phyloP scores from a whole-genome alignment of 306 rosid species.

The Prunus campanulata region DNA sequence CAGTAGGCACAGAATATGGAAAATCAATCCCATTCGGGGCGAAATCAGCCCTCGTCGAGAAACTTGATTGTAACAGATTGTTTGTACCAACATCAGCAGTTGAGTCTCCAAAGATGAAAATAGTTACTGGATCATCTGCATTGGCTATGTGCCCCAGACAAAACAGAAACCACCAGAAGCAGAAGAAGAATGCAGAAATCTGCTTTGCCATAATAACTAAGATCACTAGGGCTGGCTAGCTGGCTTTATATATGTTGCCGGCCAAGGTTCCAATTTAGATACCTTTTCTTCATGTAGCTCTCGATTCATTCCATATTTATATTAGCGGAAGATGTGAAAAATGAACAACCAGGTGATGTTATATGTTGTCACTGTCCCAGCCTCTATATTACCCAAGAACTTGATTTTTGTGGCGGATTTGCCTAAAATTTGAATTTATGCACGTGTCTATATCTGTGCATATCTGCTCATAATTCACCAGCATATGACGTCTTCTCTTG shows the following conservation, averaged over 20 bases:
- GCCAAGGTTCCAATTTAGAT: not conserved
- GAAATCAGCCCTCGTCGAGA: constrained; percentile 37
- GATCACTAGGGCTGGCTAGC: not conserved
- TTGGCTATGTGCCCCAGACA: not conserved
- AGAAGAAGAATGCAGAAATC: not conserved
- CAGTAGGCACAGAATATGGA: constrained; percentile 34
- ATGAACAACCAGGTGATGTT: not conserved
- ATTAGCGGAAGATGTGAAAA: not conserved
- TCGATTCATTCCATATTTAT: not conserved
- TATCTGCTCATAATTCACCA: constrained; percentile 3
- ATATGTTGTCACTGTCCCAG: constrained; percentile 1
- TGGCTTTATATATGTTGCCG: not conserved
- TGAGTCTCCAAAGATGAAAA: constrained; percentile 64
- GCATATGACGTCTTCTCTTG: not conserved
- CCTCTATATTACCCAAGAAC: not conserved
- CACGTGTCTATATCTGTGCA: not conserved
- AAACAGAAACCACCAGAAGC: too few relatives aligned
- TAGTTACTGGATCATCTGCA: not conserved
- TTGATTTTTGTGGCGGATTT: constrained; percentile 12
- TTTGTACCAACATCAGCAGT: constrained; percentile 59
- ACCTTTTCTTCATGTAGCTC: not conserved
- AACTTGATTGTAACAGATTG: constrained; percentile 11
- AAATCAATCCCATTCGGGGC: constrained; percentile 51
- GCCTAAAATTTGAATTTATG: not conserved
- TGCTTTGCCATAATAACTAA: not conserved